Conservation (phyloP, 2,329 filamentous ascomycete species). For the Fonsecaea multimorphosa region DNA sequence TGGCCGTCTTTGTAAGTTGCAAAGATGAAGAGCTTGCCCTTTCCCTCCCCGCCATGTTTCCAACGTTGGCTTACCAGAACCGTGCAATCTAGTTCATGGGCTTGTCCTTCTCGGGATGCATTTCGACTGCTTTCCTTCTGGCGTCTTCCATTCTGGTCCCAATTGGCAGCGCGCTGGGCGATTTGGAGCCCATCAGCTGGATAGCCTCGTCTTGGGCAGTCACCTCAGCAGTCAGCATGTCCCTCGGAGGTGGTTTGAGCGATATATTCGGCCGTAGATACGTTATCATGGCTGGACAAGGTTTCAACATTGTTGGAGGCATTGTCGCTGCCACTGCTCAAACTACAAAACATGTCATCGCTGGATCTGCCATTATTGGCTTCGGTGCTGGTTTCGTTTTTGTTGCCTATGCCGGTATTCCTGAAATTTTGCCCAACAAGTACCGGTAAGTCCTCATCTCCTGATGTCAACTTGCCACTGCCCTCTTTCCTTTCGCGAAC, state of each 20-base stretch:
- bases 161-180: conserved; percentile 24
- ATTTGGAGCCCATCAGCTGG: conserved; percentile 27
- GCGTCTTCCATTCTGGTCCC: conserved; percentile 33
- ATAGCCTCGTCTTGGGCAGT: conserved; percentile 26
- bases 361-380: conserved; percentile 44
- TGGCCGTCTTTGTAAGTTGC: conserved; percentile 23
- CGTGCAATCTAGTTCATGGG: conserved; percentile 19
- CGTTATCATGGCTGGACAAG: conserved; percentile 42
- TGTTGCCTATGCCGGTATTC: conserved; percentile 47
- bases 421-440: conserved; percentile 48
- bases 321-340: conserved; percentile 48
- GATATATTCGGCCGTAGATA: conserved; percentile 49
- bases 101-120: conserved; percentile 34
- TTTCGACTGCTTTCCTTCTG: conserved; percentile 43
- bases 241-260: conserved; percentile 44
- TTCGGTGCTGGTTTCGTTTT: conserved; percentile 49
- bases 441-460: conserved; percentile 42
- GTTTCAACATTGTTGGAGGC: conserved; percentile 46
- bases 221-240: conserved; percentile 33
- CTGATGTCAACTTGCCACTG: conserved; percentile 38
- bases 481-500: neutral
- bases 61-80: neutral
- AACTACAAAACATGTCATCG: conserved; percentile 47
- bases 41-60: neutral
- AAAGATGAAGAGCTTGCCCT: neutral